Base-by-base conservation (phyloP, 2,329 filamentous ascomycete species). In the Alternaria conjuncta region DNA sequence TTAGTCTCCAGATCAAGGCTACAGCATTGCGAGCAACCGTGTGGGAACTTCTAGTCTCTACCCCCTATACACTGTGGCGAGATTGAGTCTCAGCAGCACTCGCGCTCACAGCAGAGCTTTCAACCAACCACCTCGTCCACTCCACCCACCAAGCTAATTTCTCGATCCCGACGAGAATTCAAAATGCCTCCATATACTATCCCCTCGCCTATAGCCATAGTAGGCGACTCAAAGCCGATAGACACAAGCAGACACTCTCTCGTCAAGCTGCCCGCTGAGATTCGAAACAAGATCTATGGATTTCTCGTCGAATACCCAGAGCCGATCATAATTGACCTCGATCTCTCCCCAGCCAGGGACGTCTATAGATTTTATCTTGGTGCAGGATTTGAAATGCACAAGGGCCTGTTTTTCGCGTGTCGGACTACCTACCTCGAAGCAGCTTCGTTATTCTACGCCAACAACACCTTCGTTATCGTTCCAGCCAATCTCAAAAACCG, bases 91-190 rank as follows among this genome's bases (percentile, higher is more conserved):
- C 21, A 36, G 3, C 32, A 36, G 32, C 9, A 36, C 43, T 23
- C 20, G 3, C 20, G 11, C 12, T 0, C 12, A 46, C 7, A 46
- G 0, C 2, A 1, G 44, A 5, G 7, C 44, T 21, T 0, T 46
- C 20, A 6, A 46, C 44, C 20, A 1, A 25, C 3, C 12, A 1
- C 11, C 0, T 23, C 44, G 1, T 1, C 44, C 12, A 46, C 0
- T 46, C 44, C 0, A n/a, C 12, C 44, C 2, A 5, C 0, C 20
- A 0, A 3, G 12, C 2, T 2, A 9, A 46, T 1, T 23, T 0
- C 21, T 23, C 21, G 20, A 46, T 46, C 13, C 21, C 6, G 1
- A 46, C 12, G 2, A 23, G 20, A 46, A 0, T 0, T 25, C 4
- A 46, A 46, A 1, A 46, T 46, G 44, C 20, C 44, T 46, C 6